These are phyloP conservation scores for Guillardia theta DNA, from an alignment of 78 protist genomes.

Conservation along the genomic window DNA sequence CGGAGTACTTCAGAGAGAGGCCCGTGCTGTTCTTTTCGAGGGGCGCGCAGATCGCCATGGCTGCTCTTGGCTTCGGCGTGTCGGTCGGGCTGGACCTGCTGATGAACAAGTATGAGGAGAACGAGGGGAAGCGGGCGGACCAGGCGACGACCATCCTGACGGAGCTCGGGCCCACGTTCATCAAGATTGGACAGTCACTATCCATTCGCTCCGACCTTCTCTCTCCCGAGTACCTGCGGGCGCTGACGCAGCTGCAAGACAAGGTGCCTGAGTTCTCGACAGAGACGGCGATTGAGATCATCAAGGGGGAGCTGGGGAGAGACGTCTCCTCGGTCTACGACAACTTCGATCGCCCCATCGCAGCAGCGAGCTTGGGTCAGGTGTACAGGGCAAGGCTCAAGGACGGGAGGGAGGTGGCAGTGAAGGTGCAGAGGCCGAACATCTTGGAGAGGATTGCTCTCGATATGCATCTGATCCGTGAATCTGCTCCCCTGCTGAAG, in stretches of 20 bases:
- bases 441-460: background rate
- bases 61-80: background rate
- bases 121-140: background rate
- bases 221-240: background rate
- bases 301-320: constrained; percentile 17
- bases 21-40: background rate
- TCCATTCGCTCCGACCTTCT: background rate
- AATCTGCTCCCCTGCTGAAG: background rate
- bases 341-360: background rate
- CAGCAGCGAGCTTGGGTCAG: background rate
- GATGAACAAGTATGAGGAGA: background rate
- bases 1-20: background rate
- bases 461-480: background rate
- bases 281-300: background rate
- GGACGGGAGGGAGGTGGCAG: constrained; percentile 24
- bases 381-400: constrained; percentile 11
- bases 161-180: constrained; percentile 32
- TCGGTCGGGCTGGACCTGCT: background rate
- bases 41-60: background rate
- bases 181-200: constrained; percentile 45
- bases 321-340: background rate
- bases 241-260: background rate
- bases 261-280: constrained; percentile 1
- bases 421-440: background rate
- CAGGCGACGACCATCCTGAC: background rate